Evolutionary conservation across 306 rosid species (phyloP), one percentile per base, ranked within the genome.

Genomic region (Prunus mume): DNA sequence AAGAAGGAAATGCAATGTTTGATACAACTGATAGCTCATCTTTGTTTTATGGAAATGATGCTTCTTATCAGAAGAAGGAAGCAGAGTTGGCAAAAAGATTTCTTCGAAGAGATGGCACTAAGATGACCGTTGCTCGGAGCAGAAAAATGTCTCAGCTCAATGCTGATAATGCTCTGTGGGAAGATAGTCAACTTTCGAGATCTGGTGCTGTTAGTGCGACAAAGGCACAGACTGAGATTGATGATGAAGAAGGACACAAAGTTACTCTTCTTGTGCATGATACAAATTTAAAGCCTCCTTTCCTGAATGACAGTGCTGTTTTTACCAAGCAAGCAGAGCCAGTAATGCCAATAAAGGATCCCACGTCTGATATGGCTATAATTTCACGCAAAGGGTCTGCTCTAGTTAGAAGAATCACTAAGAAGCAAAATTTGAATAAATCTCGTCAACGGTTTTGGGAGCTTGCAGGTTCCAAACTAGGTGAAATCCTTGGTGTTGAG

Each of bases 401-500:
- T 71, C 27, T 95, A 27, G 97, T 95, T 63, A 84, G 92, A 83
- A 97, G 89, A 82, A 87, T 87, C 73, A 92, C 84, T 51, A 92
- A 90, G 81, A 95, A 95, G 71, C 96, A 90, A 85, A 95, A 89
- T 80, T 27, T 18, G 81, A 92, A 90, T 76, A 92, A 92, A 69
- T 95, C 97, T 66, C 97, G 92, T 63, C 98, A 92, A 79, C 93
- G 96, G 38, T 92, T 95, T 85, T 95, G 98, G 98, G 98, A 95
- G 88, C 97, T 95, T 73, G 92, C 97, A 45, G 97, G 98, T 76
- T 95, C 98, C 49, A 95, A 89, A 85, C 97, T 95, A 76, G 98
- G 97, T 73, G 91, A 95, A 77, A 90, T 95, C 28, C 93, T 92
- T 41, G 97, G 97, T 52, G 96, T 95, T 80, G 96, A 95, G 72